Evolutionary conservation across 148 eudicot genomes (phyloP).

Genomic region (Agrostemma githago): DNA sequence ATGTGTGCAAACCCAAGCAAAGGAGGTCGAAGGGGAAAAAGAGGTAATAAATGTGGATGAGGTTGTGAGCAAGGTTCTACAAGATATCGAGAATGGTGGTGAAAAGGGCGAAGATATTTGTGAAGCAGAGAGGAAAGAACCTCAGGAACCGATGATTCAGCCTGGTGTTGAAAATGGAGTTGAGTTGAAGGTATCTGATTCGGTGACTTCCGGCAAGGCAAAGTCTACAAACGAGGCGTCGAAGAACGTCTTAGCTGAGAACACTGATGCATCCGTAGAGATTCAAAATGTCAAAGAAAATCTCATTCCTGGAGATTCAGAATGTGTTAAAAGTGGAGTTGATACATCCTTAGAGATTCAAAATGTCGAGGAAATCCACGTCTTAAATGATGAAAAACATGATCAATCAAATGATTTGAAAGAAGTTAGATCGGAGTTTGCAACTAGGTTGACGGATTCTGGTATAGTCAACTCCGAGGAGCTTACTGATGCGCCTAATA

Average conservation of each 20-base stretch:
- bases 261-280: not conserved
- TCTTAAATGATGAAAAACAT: slow-evolving; percentile 3
- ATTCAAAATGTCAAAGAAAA: slow-evolving; percentile 13
- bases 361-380: slow-evolving; percentile 7
- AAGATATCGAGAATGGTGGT: slow-evolving; percentile 9
- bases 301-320: not conserved
- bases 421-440: not conserved
- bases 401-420: not conserved
- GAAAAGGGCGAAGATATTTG: slow-evolving; percentile 12
- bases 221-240: slow-evolving; percentile 14
- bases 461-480: slow-evolving; percentile 1
- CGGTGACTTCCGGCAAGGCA: not conserved
- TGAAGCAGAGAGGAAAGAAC: slow-evolving; percentile 21
- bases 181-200: not conserved
- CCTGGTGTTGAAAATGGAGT: not conserved
- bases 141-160: slow-evolving; percentile 21
- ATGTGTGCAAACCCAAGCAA: not conserved
- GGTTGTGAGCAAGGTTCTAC: not conserved
- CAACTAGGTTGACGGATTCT: slow-evolving; percentile 3
- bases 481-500: slow-evolving; percentile 13
- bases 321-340: not conserved
- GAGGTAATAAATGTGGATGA: slow-evolving; percentile 1
- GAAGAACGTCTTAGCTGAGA: slow-evolving; percentile 1
- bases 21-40: slow-evolving; percentile 17
- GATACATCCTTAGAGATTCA: slow-evolving; percentile 3